Evolutionary conservation across 2,329 filamentous ascomycete species (phyloP).

Genomic region (Dothideomycetidae sp.): DNA sequence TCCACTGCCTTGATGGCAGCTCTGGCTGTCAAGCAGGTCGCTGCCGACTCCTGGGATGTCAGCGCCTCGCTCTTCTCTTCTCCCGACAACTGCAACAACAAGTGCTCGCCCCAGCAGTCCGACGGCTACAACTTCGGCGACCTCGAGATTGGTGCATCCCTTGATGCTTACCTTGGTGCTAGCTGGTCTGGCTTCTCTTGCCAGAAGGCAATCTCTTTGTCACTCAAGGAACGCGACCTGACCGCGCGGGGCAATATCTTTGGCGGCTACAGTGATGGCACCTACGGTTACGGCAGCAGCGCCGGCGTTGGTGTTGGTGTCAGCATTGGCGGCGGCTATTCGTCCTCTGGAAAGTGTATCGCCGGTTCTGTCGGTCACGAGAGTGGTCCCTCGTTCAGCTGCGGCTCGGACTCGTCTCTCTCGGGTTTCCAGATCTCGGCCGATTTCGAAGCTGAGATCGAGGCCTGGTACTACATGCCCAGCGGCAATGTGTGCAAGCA

Average conservation of each 20-base stretch:
- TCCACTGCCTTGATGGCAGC: slow-evolving; percentile 27
- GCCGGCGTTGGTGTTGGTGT: slow-evolving; percentile 2
- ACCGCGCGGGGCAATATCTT: slow-evolving; percentile 26
- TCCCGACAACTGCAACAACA: slow-evolving; percentile 61
- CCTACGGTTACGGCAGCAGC: slow-evolving; percentile 28
- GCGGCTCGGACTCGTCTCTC: slow-evolving; percentile 55
- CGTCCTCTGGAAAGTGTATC: slow-evolving; percentile 12
- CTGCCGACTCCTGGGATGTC: slow-evolving; percentile 35
- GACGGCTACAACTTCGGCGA: slow-evolving; percentile 55
- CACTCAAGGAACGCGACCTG: slow-evolving; percentile 31
- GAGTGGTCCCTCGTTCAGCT: slow-evolving; percentile 36
- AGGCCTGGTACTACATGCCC: slow-evolving; percentile 78
- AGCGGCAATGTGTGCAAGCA: slow-evolving; percentile 75
- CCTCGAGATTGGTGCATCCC: slow-evolving; percentile 33
- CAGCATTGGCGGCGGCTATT: slow-evolving; percentile 1
- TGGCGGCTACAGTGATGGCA: slow-evolving; percentile 33
- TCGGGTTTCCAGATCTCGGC: slow-evolving; percentile 56
- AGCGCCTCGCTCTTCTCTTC: slow-evolving; percentile 44
- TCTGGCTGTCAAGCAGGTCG: slow-evolving; percentile 32
- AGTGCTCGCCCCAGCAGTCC: slow-evolving; percentile 57
- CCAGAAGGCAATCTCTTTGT: slow-evolving; percentile 43
- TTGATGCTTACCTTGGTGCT: slow-evolving; percentile 57
- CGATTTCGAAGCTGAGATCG: slow-evolving; percentile 62
- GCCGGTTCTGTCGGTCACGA: slow-evolving; percentile 41
- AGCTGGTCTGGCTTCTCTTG: slow-evolving; percentile 61